Evolutionary conservation across 805 yeast species (phyloP), one percentile per base, ranked within the genome.

Genomic region (Suhomyces prunicola): DNA sequence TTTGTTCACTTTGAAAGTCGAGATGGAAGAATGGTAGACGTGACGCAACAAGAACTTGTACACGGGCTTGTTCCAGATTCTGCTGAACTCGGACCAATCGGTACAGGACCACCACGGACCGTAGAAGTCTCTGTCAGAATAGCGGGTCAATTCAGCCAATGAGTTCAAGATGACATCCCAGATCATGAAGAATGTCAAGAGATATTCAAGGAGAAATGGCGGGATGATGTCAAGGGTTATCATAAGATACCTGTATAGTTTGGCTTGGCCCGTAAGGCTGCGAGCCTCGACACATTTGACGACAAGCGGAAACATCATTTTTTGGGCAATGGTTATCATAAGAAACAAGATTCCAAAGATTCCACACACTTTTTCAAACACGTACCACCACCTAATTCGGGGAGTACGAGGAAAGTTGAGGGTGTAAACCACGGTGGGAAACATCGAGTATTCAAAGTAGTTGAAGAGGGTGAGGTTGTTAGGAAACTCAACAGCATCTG

Each of bases 41-140:
- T 96, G 99, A 58, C 98, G 81, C 45, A 92, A 74, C 54, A 94
- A 73, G 60, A 94, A 94, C 63, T 84, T 81, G 67, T 94, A 97
- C 22, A 94, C 98, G 0, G 98, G 97, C 8, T 82, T 81, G 67
- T 94, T 94, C 99, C 99, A 96, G 56, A 88, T 84, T 58, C 97
- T 78, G 9, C 97, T 87, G 68, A 89, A 94, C 65, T 92, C 92
- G 53, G 88, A 88, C 97, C 97, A 94, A 42, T 90, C 87, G 17
- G 87, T 83, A 56, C 96, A 88, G 61, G 92, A 90, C 99, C 99
- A 94, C 99, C 99, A 96, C 44, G 90, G 88, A 3, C 96, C 93
- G 65, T 96, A 94, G 69, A 94, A 94, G 59, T 88, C 88, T 48
- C 99, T 82, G 67, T 94, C 97, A 4, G 90, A 97, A 71, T 86